Percentiles rank a stretch among this genome's conserved stretches.
Evolutionary conservation across 2,329 filamentous ascomycete genomes (phyloP).

Genomic region (Fusarium odoratissimum): DNA sequence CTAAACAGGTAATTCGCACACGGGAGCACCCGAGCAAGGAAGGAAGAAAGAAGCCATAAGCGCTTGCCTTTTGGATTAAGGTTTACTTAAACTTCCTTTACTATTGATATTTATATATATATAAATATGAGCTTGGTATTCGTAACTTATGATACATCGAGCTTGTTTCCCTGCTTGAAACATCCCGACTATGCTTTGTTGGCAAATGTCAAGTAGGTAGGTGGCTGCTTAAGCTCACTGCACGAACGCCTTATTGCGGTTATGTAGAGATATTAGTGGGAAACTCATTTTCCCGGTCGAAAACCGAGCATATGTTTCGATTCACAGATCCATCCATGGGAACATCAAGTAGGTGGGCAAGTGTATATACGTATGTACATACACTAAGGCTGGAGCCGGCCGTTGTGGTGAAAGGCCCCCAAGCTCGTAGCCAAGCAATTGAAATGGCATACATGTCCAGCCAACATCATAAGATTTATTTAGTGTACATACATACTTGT

Average conservation of each 20-base stretch:
- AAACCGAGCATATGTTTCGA: constrained; percentile 9
- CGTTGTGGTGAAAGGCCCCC: neutral
- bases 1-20: neutral
- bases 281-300: neutral
- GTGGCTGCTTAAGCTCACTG: neutral
- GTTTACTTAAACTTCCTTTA: neutral
- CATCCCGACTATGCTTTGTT: neutral
- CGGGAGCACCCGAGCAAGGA: neutral
- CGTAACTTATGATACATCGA: neutral
- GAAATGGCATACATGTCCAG: neutral
- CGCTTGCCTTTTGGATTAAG: neutral
- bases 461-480: constrained; percentile 3
- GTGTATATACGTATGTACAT: constrained; percentile 5
- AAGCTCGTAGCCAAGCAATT: neutral
- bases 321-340: constrained; percentile 12
- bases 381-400: constrained; percentile 6
- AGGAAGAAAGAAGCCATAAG: neutral
- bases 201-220: neutral
- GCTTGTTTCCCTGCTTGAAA: neutral
- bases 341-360: neutral
- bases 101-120: neutral
- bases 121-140: neutral
- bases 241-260: neutral
- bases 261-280: neutral
- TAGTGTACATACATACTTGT: neutral